Conservation (phyloP, 169 alveolate genomes). For the Plasmodium cynomolgi region DNA sequence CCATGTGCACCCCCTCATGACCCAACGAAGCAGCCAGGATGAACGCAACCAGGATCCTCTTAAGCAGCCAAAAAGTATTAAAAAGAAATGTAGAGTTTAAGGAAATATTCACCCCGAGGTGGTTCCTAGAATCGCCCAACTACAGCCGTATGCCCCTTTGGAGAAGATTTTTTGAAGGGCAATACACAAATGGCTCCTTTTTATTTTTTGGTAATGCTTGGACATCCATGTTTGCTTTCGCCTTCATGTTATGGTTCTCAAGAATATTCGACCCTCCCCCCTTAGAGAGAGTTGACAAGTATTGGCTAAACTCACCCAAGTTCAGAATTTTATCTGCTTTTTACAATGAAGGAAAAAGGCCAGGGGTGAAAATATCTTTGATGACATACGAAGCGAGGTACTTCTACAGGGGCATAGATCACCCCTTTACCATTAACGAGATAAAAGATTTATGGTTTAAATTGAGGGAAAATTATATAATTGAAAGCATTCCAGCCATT, state of each 20-base stretch:
- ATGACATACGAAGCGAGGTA: slow-evolving; percentile 90
- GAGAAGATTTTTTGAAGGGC: slow-evolving; percentile 89
- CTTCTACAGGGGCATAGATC: slow-evolving; percentile 90
- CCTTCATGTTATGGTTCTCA: slow-evolving; percentile 87
- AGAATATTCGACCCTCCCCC: slow-evolving; percentile 90
- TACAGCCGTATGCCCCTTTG: slow-evolving; percentile 88
- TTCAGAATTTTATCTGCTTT: slow-evolving; percentile 90
- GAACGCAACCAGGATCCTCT: slow-evolving; percentile 40
- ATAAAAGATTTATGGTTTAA: slow-evolving; percentile 88
- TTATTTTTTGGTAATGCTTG: slow-evolving; percentile 90
- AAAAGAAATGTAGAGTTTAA: slow-evolving; percentile 81
- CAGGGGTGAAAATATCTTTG: slow-evolving; percentile 86
- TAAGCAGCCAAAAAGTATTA: slow-evolving; percentile 29
- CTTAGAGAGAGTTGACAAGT: slow-evolving; percentile 87
- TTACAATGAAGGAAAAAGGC: slow-evolving; percentile 90
- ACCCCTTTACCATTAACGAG: slow-evolving; percentile 90
- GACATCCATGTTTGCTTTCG: slow-evolving; percentile 90
- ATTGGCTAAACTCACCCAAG: slow-evolving; percentile 90
- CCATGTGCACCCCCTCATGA: not conserved
- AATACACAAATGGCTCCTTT: slow-evolving; percentile 85
- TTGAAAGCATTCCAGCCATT: slow-evolving; percentile 88
- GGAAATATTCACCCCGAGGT: slow-evolving; percentile 82
- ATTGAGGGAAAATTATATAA: slow-evolving; percentile 86
- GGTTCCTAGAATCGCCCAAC: slow-evolving; percentile 90
- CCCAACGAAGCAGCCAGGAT: not conserved